Conservation (phyloP, 1,284 basidiomycete species). For the Exsudoporus floridanus region DNA sequence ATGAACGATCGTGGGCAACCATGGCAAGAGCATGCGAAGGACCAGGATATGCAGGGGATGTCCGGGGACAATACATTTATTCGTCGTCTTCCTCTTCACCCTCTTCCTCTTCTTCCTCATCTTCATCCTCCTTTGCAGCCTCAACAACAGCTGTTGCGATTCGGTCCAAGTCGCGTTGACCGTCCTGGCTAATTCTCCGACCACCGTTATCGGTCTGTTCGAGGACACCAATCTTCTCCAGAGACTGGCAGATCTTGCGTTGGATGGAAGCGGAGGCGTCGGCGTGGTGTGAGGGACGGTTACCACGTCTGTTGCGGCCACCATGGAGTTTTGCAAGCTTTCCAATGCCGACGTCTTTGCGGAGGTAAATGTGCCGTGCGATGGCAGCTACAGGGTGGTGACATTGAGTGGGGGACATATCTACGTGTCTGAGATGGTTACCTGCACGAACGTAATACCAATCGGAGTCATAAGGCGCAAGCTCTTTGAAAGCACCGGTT, state of each 20-base stretch:
- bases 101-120: slow-evolving; percentile 84
- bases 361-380: slow-evolving; percentile 99
- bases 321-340: slow-evolving; percentile 97
- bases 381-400: slow-evolving; percentile 69
- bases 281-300: slow-evolving; percentile 94
- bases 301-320: slow-evolving; percentile 91
- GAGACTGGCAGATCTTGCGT: slow-evolving; percentile 90
- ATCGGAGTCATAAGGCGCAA: slow-evolving; percentile 98
- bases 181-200: slow-evolving; percentile 95
- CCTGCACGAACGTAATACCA: slow-evolving; percentile 99
- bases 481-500: slow-evolving; percentile 97
- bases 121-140: slow-evolving; percentile 79
- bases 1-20: slow-evolving; percentile 33
- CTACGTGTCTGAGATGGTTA: slow-evolving; percentile 40
- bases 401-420: not conserved
- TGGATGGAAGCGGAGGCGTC: slow-evolving; percentile 86
- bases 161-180: slow-evolving; percentile 96
- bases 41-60: slow-evolving; percentile 22
- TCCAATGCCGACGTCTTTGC: slow-evolving; percentile 97
- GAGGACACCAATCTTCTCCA: slow-evolving; percentile 98
- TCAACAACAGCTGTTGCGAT: slow-evolving; percentile 97
- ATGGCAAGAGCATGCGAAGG: slow-evolving; percentile 23
- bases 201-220: slow-evolving; percentile 94
- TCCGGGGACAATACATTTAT: slow-evolving; percentile 38
- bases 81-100: slow-evolving; percentile 65